Evolutionary conservation across 148 eudicot genomes (phyloP), one percentile per base, ranked within the genome.

Genomic region (Camellia sinensis): DNA sequence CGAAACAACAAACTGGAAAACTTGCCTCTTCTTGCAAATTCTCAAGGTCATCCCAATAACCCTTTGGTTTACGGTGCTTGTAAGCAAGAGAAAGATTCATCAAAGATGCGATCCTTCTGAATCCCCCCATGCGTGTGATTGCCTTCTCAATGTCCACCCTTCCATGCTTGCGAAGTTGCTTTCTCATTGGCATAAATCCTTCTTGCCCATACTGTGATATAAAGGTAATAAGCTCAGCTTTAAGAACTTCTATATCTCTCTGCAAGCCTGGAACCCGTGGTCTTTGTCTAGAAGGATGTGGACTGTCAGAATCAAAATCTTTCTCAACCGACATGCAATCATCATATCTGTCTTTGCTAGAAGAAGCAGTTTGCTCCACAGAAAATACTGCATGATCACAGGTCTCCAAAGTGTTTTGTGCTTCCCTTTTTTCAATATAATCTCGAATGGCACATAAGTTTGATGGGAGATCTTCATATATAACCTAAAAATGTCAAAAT

Each of bases 141-240:
- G 98, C 98, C 87, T 95, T 95, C 86, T 95, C 98, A 80, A 95
- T 93, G 80, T 95, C 98, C 64, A 93, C 92, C 76, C 98, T 86
- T 21, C 97, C 93, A 80, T 95, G 91, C 86, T 84, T 79, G 46
- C 98, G 85, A 37, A 95, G 93, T 78, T 93, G 98, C 83, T 93
- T 95, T 85, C 98, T 90, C 98, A 95, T 93, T 74, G 98, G 98
- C 98, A 95, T 95, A 84, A 95, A 95, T 45, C 98, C 98, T 81
- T 95, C 97, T 79, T 92, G 98, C 52, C 98, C 98, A 65, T 92
- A 88, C 74, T 89, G 92, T 46, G 92, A 82, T 73, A 95, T 92
- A 79, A 92, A 95, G 53, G 75, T 79, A 78, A 88, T 77, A 63
- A 95, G 85, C 85, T 95, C 98, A 66, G 89, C 77, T 86, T 93